Percentiles rank a stretch among this genome's conserved stretches.
These are phyloP conservation scores for Barnettozyma populi DNA, from an alignment of 805 yeast species.

Conservation along the genomic window DNA sequence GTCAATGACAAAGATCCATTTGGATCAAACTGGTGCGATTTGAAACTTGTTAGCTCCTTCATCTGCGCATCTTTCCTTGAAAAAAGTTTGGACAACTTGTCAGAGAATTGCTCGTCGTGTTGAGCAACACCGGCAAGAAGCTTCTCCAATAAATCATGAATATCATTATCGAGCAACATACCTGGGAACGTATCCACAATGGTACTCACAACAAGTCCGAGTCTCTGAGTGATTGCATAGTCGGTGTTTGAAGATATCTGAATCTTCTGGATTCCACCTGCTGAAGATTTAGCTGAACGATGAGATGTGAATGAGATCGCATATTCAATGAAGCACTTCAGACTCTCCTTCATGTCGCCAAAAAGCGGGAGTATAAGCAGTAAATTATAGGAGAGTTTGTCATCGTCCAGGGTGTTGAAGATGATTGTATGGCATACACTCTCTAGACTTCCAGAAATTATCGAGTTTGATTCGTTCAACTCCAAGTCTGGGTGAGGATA, in stretches of 20 bases:
- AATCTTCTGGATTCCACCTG: conserved; percentile 11
- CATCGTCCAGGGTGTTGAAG: conserved; percentile 41
- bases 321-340: conserved; percentile 41
- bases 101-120: conserved; percentile 43
- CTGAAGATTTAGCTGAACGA: conserved; percentile 15
- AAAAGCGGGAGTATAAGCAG: conserved; percentile 50
- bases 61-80: conserved; percentile 44
- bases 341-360: conserved; percentile 39
- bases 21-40: conserved; percentile 16
- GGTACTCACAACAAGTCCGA: conserved; percentile 48
- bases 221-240: conserved; percentile 41
- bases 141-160: conserved; percentile 52
- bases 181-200: conserved; percentile 61
- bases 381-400: conserved; percentile 36
- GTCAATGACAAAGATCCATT: conserved; percentile 24
- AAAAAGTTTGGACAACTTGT: conserved; percentile 47
- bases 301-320: conserved; percentile 31
- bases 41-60: conserved; percentile 30
- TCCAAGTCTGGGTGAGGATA: conserved; percentile 61
- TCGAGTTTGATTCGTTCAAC: conserved; percentile 42
- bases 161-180: conserved; percentile 56
- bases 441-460: conserved; percentile 56
- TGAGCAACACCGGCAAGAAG: conserved; percentile 45
- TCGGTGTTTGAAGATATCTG: conserved; percentile 30
- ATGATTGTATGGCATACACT: conserved; percentile 71